Base-by-base conservation (phyloP, 2,329 filamentous ascomycete genomes). In the Colletotrichum aenigma region DNA sequence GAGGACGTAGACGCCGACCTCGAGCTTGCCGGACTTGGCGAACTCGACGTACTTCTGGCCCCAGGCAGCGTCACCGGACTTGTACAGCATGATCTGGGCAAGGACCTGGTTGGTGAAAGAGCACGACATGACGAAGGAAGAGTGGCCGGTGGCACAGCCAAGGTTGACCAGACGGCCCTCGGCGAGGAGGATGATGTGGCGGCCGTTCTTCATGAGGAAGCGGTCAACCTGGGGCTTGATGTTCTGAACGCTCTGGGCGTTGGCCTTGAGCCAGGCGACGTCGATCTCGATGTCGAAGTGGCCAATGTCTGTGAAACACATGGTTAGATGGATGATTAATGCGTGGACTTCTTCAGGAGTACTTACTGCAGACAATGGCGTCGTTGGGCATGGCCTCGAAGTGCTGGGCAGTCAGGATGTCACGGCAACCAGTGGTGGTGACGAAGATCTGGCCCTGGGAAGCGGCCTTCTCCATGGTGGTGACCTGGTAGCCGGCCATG, bases 31-130 rank as follows among this genome's bases (percentile, higher is more conserved):
- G 79, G 92, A 92, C 91, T 96, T 95, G 89, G 94, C 95, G 86
- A 98, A 99, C 89, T 98, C 97, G 82, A 96, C 89, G 90, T 98
- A 98, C 92, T 98, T 98, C 89, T 95, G 90, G 88, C 94, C 92
- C 87, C 98, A 99, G 74, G 90, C 94, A 85, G 91, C 92, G 86
- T 98, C 96, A 83, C 94, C 91, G 83, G 93, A 94, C 94, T 98
- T 98, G 94, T 89, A 99, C 84, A 99, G 91, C 91, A 98, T 94
- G 90, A 99, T 98, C 91, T 99, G 97, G 81, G 97, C 97, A 86
- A 99, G 95, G 83, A 98, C 97, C 92, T 99, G 97, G 94, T 99
- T 99, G 92, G 96, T 98, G 94, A 99, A 99, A 79, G 96, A 98
- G 94, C 97, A 99, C 83, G 96, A 98, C 97, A 99, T 98, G 91